These are phyloP conservation scores for Steccherinum ochraceum DNA, from an alignment of 768 basidiomycete genomes.

Conservation along the genomic window DNA sequence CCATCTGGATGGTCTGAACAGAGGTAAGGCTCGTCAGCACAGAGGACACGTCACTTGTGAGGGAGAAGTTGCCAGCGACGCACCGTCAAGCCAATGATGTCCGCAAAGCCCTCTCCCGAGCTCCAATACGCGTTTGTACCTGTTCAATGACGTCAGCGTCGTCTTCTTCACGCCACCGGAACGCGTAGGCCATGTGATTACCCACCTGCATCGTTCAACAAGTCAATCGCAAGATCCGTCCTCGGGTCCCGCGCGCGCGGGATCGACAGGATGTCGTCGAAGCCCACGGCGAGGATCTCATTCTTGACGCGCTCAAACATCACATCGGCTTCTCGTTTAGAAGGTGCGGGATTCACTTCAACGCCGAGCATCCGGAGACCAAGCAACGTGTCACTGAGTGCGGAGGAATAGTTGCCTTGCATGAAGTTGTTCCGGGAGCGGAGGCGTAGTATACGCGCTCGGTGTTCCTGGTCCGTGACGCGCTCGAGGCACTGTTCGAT, in stretches of 20 bases:
- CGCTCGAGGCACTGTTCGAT: conserved; percentile 49
- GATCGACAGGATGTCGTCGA: conserved; percentile 58
- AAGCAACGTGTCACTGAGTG: conserved; percentile 49
- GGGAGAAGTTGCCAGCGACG: conserved; percentile 10
- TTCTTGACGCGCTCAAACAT: conserved; percentile 69
- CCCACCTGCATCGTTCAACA: conserved; percentile 65
- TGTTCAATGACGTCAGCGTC: conserved; percentile 16
- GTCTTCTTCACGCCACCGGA: not conserved
- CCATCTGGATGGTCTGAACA: conserved; percentile 54
- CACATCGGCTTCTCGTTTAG: conserved; percentile 46
- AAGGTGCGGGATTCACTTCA: conserved; percentile 49
- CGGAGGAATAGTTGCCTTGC: conserved; percentile 47
- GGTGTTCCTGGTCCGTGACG: conserved; percentile 44
- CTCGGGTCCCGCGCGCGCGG: conserved; percentile 54
- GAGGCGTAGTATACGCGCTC: conserved; percentile 48
- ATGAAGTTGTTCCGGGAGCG: conserved; percentile 62
- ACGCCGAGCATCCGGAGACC: conserved; percentile 60
- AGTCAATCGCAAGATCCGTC: conserved; percentile 55
- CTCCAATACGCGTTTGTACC: conserved; percentile 73
- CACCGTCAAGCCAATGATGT: conserved; percentile 63
- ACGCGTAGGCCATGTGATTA: not conserved
- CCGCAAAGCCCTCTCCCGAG: conserved; percentile 45
- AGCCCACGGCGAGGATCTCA: conserved; percentile 63
- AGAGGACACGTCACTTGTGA: too few species aligned
- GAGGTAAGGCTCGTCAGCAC: not conserved